phyloP scores from a whole-genome alignment of 176 grass and related monocot species.

The Bromus sterilis region DNA sequence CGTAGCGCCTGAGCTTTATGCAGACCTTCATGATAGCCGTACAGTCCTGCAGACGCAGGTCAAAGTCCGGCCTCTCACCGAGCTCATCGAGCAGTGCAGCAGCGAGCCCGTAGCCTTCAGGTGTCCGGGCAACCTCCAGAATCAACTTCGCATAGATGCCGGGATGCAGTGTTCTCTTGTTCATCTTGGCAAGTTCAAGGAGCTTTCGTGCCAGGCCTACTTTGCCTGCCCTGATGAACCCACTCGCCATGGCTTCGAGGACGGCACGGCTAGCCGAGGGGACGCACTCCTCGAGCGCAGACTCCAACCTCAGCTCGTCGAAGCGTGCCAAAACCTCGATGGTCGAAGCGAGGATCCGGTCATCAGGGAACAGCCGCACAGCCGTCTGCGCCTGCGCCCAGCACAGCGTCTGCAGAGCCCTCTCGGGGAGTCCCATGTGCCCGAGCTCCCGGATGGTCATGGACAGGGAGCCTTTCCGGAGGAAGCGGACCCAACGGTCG shows the following conservation, averaged over 20 bases:
- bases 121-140: slow-evolving; percentile 39
- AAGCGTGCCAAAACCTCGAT: slow-evolving; percentile 61
- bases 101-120: slow-evolving; percentile 62
- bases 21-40: slow-evolving; percentile 86
- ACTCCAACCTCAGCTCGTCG: slow-evolving; percentile 33
- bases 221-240: slow-evolving; percentile 62
- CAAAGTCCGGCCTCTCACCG: slow-evolving; percentile 43
- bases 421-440: slow-evolving; percentile 62
- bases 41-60: slow-evolving; percentile 52
- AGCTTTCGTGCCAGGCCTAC: slow-evolving; percentile 43
- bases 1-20: slow-evolving; percentile 54
- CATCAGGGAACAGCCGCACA: slow-evolving; percentile 50
- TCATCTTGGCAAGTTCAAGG: slow-evolving; percentile 51
- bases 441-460: slow-evolving; percentile 83
- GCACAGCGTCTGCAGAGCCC: slow-evolving; percentile 63
- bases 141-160: slow-evolving; percentile 64
- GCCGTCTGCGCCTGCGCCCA: slow-evolving; percentile 57
- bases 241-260: slow-evolving; percentile 60
- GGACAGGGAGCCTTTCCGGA: slow-evolving; percentile 76
- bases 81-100: slow-evolving; percentile 51
- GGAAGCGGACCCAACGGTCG: slow-evolving; percentile 47
- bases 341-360: slow-evolving; percentile 55
- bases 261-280: slow-evolving; percentile 54
- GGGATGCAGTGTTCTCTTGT: slow-evolving; percentile 42
- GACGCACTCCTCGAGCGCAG: slow-evolving; percentile 44